These are phyloP conservation scores for Kwoniella shivajii DNA, from an alignment of 1,284 basidiomycete species.

Conservation along the genomic window DNA sequence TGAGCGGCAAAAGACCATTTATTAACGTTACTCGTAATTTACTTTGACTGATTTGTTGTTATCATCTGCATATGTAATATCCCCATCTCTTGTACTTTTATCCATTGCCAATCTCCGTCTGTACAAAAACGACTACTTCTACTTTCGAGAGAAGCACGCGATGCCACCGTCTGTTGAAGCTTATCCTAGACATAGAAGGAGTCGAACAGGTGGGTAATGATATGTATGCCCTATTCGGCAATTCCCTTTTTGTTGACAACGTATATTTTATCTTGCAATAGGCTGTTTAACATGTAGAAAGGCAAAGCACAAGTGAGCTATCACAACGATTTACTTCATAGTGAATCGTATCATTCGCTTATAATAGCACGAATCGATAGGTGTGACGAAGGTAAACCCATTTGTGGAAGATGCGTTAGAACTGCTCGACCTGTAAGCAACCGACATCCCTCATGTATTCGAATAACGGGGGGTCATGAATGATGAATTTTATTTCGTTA, in stretches of 20 bases:
- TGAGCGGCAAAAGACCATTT: too few species aligned
- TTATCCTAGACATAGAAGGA: constrained; percentile 1
- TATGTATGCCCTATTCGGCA: too few species aligned
- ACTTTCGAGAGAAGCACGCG: background rate
- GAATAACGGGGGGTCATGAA: background rate
- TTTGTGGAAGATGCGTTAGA: constrained; percentile 15
- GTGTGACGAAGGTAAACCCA: constrained; percentile 20
- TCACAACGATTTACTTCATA: too few species aligned
- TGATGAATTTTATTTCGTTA: background rate
- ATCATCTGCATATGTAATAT: too few species aligned
- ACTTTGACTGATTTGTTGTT: too few species aligned
- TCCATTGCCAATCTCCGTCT: too few species aligned
- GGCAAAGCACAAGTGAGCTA: constrained; percentile 16
- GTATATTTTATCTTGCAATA: background rate
- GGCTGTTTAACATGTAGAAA: constrained; percentile 17
- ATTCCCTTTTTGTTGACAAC: background rate
- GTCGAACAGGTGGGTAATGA: background rate
- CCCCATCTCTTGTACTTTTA: too few species aligned
- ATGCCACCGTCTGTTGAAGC: background rate
- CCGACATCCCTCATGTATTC: too few species aligned
- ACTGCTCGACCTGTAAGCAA: constrained; percentile 8
- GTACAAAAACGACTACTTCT: too few species aligned
- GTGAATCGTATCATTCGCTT: background rate
- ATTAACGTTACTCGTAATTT: too few species aligned
- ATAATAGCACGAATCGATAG: background rate